Evolutionary conservation across 2,329 filamentous ascomycete genomes (phyloP).

Genomic region (Penicillium brevicompactum): DNA sequence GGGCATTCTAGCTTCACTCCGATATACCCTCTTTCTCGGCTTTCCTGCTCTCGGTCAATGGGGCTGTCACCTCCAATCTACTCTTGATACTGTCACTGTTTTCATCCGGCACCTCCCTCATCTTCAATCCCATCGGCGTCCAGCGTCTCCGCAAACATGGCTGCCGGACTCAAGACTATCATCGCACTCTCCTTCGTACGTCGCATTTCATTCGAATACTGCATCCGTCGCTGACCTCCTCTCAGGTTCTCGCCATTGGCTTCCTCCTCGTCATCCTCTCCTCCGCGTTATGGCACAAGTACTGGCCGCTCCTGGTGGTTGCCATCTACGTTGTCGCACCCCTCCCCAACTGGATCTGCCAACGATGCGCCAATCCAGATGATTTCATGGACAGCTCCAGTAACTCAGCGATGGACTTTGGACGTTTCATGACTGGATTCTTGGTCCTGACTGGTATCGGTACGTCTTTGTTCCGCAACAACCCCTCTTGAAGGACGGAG

Average conservation of each 20-base stretch:
- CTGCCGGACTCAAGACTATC: conserved; percentile 97
- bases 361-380: conserved; percentile 84
- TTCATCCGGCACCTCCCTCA: conserved; percentile 5
- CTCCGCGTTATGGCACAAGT: conserved; percentile 91
- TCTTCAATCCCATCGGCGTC: conserved; percentile 14
- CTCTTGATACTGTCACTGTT: conserved; percentile 5
- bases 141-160: conserved; percentile 46
- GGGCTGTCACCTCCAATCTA: conserved; percentile 14
- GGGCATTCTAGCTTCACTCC: conserved; percentile 17
- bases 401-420: conserved; percentile 86
- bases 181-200: conserved; percentile 95
- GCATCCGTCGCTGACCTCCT: background rate
- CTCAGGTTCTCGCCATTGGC: conserved; percentile 86
- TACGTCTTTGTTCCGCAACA: conserved; percentile 52
- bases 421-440: conserved; percentile 91
- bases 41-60: conserved; percentile 18
- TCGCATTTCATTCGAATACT: conserved; percentile 1
- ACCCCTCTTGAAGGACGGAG: background rate
- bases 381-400: conserved; percentile 89
- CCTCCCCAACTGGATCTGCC: conserved; percentile 94
- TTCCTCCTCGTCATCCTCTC: conserved; percentile 99
- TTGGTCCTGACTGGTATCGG: conserved; percentile 97
- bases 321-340: conserved; percentile 93
- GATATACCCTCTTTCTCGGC: background rate
- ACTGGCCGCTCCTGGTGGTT: conserved; percentile 92